These are phyloP conservation scores for Hyaloperonospora brassicae DNA, from an alignment of 352 stramenopile genomes.

Conservation along the genomic window DNA sequence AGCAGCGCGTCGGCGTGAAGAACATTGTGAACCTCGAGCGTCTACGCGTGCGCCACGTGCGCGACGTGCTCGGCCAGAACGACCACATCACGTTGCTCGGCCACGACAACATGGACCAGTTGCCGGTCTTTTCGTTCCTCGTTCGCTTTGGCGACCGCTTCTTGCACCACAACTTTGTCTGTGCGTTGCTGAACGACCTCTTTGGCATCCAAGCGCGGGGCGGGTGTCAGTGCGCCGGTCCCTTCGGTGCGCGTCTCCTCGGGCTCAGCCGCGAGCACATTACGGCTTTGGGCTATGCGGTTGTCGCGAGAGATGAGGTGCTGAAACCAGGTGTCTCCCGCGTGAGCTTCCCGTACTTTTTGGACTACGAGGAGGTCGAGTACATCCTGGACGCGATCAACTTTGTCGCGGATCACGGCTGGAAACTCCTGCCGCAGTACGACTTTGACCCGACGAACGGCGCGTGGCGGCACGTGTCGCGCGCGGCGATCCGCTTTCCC, in stretches of 20 bases:
- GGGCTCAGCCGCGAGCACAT: slow-evolving; percentile 76
- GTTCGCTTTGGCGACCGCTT: slow-evolving; percentile 87
- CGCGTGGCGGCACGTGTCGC: slow-evolving; percentile 77
- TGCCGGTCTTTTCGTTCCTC: slow-evolving; percentile 94
- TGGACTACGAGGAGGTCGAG: slow-evolving; percentile 75
- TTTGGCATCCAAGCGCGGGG: slow-evolving; percentile 89
- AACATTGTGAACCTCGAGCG: slow-evolving; percentile 52
- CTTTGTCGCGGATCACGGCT: slow-evolving; percentile 90
- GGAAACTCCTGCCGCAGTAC: slow-evolving; percentile 92
- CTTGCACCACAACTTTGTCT: slow-evolving; percentile 98
- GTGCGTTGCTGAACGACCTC: slow-evolving; percentile 95
- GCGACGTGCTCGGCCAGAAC: slow-evolving; percentile 36
- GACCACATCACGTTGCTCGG: slow-evolving; percentile 85
- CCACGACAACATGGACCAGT: slow-evolving; percentile 27
- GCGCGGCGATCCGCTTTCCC: slow-evolving; percentile 11
- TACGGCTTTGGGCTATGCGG: slow-evolving; percentile 66
- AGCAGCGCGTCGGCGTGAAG: slow-evolving; percentile 52
- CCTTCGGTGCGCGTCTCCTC: slow-evolving; percentile 89
- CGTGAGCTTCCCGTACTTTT: slow-evolving; percentile 89
- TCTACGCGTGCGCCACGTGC: slow-evolving; percentile 30
- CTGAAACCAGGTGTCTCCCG: slow-evolving; percentile 92
- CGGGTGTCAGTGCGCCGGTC: slow-evolving; percentile 84
- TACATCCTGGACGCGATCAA: slow-evolving; percentile 91
- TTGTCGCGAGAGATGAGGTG: slow-evolving; percentile 89
- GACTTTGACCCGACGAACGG: slow-evolving; percentile 90